Conservation (phyloP, 257 asterid genomes). For the Scutellaria minor region DNA sequence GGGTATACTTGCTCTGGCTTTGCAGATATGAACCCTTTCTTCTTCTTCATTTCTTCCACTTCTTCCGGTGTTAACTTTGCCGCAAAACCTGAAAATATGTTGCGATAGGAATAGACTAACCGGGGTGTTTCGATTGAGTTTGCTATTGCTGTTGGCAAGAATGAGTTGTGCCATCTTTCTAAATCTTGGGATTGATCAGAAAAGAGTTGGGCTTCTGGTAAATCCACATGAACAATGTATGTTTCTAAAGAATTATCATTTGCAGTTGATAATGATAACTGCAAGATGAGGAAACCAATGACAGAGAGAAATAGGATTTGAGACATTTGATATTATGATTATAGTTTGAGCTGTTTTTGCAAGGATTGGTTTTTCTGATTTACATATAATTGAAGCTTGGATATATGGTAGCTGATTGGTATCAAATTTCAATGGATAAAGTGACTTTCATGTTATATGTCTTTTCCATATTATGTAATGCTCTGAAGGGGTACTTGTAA, state of each 20-base stretch:
- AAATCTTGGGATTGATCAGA: slow-evolving; percentile 32
- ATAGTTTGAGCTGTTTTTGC: not conserved
- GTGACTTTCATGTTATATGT: too few species aligned
- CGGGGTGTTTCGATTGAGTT: slow-evolving; percentile 19
- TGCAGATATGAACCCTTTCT: slow-evolving; percentile 44
- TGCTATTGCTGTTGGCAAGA: slow-evolving; percentile 39
- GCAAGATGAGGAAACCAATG: not conserved
- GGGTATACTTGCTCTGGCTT: slow-evolving; percentile 29
- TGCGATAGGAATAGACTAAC: slow-evolving; percentile 47
- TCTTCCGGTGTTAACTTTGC: slow-evolving; percentile 38
- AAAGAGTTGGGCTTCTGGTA: slow-evolving; percentile 16
- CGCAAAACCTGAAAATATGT: slow-evolving; percentile 49
- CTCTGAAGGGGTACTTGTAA: too few species aligned
- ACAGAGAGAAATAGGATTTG: not conserved
- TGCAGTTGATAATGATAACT: not conserved
- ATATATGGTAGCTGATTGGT: not conserved
- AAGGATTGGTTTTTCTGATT: not conserved
- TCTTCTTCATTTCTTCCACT: slow-evolving; percentile 39
- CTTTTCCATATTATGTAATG: too few species aligned
- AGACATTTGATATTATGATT: not conserved
- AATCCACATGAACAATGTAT: slow-evolving; percentile 45
- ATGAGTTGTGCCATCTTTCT: slow-evolving; percentile 43
- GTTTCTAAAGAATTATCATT: slow-evolving; percentile 20
- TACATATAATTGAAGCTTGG: not conserved
- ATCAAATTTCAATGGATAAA: too few species aligned